phyloP scores from a whole-genome alignment of 1,284 basidiomycete genomes.

The Takashimella koratensis region DNA sequence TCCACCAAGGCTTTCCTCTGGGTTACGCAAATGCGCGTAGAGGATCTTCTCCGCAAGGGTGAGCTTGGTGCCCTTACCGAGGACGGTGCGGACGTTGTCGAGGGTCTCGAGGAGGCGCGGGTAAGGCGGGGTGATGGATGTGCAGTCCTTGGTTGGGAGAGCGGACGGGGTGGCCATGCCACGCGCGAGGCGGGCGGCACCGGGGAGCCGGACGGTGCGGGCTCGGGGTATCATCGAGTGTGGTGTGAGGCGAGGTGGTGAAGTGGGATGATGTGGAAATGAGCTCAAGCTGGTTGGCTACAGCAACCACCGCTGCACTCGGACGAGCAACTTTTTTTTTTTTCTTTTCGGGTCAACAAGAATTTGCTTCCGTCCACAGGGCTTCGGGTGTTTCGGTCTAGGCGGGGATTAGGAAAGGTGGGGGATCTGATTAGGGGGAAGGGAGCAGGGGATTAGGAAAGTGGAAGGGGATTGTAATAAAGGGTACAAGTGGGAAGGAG shows the following conservation, averaged over 20 bases:
- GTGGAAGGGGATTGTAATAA: constrained; percentile 3
- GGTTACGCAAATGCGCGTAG: constrained; percentile 86
- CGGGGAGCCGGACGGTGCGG: background rate
- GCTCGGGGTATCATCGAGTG: background rate
- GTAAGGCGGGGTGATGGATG: constrained; percentile 88
- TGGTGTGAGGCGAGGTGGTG: constrained; percentile 1
- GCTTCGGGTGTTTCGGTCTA: too few species aligned
- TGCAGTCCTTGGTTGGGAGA: constrained; percentile 47
- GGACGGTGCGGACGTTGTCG: constrained; percentile 63
- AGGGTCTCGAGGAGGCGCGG: constrained; percentile 70
- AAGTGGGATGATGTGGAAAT: background rate
- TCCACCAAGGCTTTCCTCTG: constrained; percentile 63
- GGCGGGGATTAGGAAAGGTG: background rate
- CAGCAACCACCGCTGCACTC: background rate
- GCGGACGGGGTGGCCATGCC: constrained; percentile 43
- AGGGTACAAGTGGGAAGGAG: background rate
- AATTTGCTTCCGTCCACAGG: too few species aligned
- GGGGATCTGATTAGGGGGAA: background rate
- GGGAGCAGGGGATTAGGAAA: constrained; percentile 1
- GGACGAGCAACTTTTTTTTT: too few species aligned
- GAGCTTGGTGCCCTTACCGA: constrained; percentile 60
- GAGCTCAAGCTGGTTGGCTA: constrained; percentile 6
- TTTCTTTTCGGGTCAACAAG: too few species aligned
- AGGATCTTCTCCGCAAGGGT: constrained; percentile 97
- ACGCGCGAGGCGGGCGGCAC: constrained; percentile 13